These are phyloP conservation scores for Agapanthus africanus DNA, from an alignment of 106 monocot species.

Conservation along the genomic window DNA sequence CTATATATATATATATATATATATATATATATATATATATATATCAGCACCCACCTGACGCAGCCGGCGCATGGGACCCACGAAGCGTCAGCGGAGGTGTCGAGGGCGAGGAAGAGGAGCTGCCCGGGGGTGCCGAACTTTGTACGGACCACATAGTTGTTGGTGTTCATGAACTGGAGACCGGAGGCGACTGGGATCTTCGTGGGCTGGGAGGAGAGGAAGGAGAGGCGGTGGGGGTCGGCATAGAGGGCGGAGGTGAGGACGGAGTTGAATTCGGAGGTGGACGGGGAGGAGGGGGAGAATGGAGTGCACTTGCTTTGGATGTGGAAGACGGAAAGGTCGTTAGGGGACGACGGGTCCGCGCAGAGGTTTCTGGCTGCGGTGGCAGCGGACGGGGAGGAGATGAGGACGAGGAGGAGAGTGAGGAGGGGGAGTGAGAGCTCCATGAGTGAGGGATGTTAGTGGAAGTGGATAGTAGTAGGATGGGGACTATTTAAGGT, in stretches of 20 bases:
- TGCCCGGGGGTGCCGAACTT: slow-evolving; percentile 68
- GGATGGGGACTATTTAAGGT: too few species aligned
- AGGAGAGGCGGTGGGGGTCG: slow-evolving; percentile 36
- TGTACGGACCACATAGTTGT: slow-evolving; percentile 71
- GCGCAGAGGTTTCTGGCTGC: neutral
- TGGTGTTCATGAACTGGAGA: slow-evolving; percentile 46
- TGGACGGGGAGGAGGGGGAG: slow-evolving; percentile 16
- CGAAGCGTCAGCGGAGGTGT: slow-evolving; percentile 65
- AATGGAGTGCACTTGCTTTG: slow-evolving; percentile 41
- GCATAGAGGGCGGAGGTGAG: slow-evolving; percentile 22
- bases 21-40: too few species aligned
- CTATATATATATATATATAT: too few species aligned
- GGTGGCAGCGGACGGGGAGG: neutral
- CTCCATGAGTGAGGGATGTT: too few species aligned
- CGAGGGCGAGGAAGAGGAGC: slow-evolving; percentile 63
- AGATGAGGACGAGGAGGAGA: neutral
- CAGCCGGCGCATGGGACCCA: slow-evolving; percentile 73
- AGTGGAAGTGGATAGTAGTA: too few species aligned
- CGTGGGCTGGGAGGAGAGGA: slow-evolving; percentile 30
- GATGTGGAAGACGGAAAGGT: slow-evolving; percentile 59
- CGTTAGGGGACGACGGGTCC: slow-evolving; percentile 15
- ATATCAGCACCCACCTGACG: too few species aligned
- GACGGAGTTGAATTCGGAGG: slow-evolving; percentile 39
- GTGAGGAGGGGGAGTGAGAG: neutral
- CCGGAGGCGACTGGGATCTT: slow-evolving; percentile 76